Conservation (phyloP, 768 basidiomycete species). For the Ramaria rubella region DNA sequence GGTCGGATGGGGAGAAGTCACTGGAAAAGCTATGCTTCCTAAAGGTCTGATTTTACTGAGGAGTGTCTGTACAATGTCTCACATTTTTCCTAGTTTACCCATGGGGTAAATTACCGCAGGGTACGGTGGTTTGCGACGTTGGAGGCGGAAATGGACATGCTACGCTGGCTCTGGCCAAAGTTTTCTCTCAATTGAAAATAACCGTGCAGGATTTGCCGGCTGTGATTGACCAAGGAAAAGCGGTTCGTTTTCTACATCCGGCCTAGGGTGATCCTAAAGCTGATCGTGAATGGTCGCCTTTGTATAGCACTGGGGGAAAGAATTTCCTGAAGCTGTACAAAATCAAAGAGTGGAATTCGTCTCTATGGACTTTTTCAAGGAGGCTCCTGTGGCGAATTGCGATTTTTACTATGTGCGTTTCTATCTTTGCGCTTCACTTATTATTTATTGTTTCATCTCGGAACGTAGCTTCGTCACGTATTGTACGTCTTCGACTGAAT, state of each 20-base stretch:
- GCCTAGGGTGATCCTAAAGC: not conserved
- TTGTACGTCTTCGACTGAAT: conserved; percentile 21
- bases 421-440: not conserved
- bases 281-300: too few species aligned
- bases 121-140: conserved; percentile 6
- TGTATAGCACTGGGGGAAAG: conserved; percentile 26
- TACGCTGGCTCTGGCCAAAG: conserved; percentile 2
- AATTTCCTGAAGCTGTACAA: conserved; percentile 31
- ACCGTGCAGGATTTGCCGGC: conserved; percentile 11
- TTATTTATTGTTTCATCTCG: not conserved
- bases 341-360: conserved; percentile 32
- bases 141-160: conserved; percentile 12
- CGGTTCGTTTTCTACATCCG: not conserved
- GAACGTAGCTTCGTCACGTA: conserved; percentile 29
- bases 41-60: not conserved
- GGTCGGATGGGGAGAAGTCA: conserved; percentile 7
- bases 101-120: not conserved
- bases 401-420: conserved; percentile 37
- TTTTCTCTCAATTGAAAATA: conserved; percentile 1
- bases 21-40: not conserved
- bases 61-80: not conserved
- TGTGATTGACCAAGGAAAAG: conserved; percentile 6
- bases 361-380: conserved; percentile 34
- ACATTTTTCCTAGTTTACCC: conserved; percentile 2
- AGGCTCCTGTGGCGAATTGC: conserved; percentile 30